phyloP scores from a whole-genome alignment of 352 stramenopile species.

The Phytopythium oedochilum region DNA sequence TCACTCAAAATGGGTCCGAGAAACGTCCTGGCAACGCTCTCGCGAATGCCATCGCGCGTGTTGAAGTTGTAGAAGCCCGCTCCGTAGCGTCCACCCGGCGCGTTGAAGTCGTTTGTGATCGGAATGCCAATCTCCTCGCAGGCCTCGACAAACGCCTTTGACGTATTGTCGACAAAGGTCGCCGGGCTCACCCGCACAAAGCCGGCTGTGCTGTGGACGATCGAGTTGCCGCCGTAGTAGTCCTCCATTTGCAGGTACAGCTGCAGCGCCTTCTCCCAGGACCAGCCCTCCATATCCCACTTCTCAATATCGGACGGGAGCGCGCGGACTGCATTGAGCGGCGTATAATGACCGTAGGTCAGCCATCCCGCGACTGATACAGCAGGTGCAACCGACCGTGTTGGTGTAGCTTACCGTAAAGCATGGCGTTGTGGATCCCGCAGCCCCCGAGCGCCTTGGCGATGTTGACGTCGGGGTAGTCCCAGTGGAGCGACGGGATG shows the following conservation, averaged over 20 bases:
- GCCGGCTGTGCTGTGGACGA: slow-evolving; percentile 46
- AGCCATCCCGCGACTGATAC: too few relatives aligned
- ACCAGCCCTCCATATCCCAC: slow-evolving; percentile 75
- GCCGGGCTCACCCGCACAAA: slow-evolving; percentile 56
- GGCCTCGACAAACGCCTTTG: slow-evolving; percentile 43
- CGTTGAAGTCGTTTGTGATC: slow-evolving; percentile 76
- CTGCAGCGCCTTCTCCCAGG: slow-evolving; percentile 62
- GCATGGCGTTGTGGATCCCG: slow-evolving; percentile 90
- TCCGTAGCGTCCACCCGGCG: slow-evolving; percentile 53
- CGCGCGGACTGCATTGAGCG: slow-evolving; percentile 40
- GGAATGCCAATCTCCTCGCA: slow-evolving; percentile 53
- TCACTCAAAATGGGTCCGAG: slow-evolving; percentile 48
- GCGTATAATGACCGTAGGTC: background rate
- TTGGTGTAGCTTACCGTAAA: slow-evolving; percentile 53
- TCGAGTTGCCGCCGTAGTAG: slow-evolving; percentile 50
- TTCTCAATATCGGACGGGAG: slow-evolving; percentile 65
- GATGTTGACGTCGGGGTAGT: slow-evolving; percentile 77
- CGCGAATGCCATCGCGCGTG: slow-evolving; percentile 71
- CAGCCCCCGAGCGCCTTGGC: slow-evolving; percentile 83
- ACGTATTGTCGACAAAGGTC: slow-evolving; percentile 22
- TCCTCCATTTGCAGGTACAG: slow-evolving; percentile 78
- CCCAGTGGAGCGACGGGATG: slow-evolving; percentile 56
- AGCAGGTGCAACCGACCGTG: background rate
- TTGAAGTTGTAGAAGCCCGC: slow-evolving; percentile 88
- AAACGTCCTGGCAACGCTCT: slow-evolving; percentile 74